Evolutionary conservation across 2,329 filamentous ascomycete genomes (phyloP).

Genomic region (Talaromyces verruculosus): DNA sequence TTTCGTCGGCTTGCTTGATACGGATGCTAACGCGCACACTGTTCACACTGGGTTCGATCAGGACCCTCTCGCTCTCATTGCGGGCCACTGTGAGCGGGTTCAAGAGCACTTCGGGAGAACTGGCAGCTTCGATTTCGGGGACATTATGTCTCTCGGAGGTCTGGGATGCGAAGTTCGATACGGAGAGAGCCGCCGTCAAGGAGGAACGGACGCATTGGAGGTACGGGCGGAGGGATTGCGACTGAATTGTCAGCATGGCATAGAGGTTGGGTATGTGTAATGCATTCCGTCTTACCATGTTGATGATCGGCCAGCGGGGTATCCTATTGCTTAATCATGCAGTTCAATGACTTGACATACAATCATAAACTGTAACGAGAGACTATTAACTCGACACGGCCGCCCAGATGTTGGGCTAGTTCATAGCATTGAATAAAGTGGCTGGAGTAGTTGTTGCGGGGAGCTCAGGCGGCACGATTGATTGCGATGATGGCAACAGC

Average conservation of each 20-base stretch:
- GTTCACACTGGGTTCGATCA: slow-evolving; percentile 96
- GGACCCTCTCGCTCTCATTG: slow-evolving; percentile 94
- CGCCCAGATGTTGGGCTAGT: background rate
- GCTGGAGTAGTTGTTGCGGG: slow-evolving; percentile 16
- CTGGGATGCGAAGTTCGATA: slow-evolving; percentile 97
- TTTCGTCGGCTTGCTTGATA: slow-evolving; percentile 99
- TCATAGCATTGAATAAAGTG: background rate
- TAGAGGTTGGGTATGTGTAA: background rate
- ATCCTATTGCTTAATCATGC: background rate
- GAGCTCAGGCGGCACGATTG: slow-evolving; percentile 18
- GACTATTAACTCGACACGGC: background rate
- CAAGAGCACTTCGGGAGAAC: slow-evolving; percentile 88
- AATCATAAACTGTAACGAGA: background rate
- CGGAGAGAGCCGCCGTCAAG: slow-evolving; percentile 86
- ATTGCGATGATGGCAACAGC: slow-evolving; percentile 6
- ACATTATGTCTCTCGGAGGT: slow-evolving; percentile 97
- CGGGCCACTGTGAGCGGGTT: slow-evolving; percentile 87
- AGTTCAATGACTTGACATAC: background rate
- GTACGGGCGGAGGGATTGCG: slow-evolving; percentile 94
- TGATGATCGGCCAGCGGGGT: slow-evolving; percentile 6
- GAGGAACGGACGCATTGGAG: slow-evolving; percentile 94
- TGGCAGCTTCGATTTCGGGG: slow-evolving; percentile 90
- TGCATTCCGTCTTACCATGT: slow-evolving; percentile 12
- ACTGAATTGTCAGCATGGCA: slow-evolving; percentile 52
- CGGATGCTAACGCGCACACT: slow-evolving; percentile 95